These are phyloP conservation scores for Suhomyces sp. DNA, from an alignment of 805 yeast species.

Conservation along the genomic window DNA sequence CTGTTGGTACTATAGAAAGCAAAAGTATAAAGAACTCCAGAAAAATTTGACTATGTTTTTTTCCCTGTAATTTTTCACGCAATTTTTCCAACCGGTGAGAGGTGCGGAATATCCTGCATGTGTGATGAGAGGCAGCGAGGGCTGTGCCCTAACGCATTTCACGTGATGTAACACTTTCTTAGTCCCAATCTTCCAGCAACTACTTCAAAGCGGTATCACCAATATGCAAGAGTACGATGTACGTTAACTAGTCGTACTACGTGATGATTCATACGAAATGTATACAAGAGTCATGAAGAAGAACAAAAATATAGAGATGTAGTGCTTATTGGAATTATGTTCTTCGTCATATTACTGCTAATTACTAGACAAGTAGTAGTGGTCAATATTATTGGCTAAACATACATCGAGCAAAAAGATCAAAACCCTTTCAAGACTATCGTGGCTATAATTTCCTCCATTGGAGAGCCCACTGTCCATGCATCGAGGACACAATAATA, in stretches of 20 bases:
- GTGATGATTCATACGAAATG: background rate
- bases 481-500: conserved; percentile 44
- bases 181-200: background rate
- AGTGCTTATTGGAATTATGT: background rate
- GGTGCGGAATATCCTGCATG: conserved; percentile 2
- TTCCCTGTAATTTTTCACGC: conserved; percentile 9
- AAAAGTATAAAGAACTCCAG: conserved; percentile 11
- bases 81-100: conserved; percentile 11
- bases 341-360: background rate
- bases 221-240: background rate
- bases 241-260: background rate
- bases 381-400: background rate
- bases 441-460: background rate
- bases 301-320: background rate
- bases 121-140: background rate
- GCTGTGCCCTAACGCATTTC: conserved; percentile 8
- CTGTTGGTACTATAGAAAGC: conserved; percentile 12
- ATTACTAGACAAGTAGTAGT: background rate
- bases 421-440: conserved; percentile 27
- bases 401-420: background rate
- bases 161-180: conserved; percentile 5
- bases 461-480: conserved; percentile 8
- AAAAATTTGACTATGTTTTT: conserved; percentile 19
- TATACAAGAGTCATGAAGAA: background rate
- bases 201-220: background rate